These are phyloP conservation scores for Calonectria multiphialidica DNA, from an alignment of 2,329 filamentous ascomycete genomes.

Conservation along the genomic window DNA sequence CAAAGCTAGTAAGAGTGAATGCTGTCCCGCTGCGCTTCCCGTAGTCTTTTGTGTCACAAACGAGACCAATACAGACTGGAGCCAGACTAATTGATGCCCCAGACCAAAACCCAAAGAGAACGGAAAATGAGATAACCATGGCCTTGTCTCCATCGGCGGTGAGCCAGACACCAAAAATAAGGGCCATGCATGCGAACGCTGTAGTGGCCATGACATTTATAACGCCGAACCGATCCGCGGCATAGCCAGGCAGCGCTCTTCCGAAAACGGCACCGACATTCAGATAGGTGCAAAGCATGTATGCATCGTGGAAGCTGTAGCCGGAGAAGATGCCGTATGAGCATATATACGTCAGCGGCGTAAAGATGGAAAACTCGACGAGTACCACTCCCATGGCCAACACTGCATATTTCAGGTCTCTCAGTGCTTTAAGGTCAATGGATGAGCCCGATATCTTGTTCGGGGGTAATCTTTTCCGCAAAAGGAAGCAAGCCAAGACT, in stretches of 20 bases:
- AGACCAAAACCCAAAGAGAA: conserved; percentile 16
- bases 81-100: conserved; percentile 22
- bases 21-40: conserved; percentile 28
- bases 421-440: conserved; percentile 65
- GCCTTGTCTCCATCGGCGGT: neutral
- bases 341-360: conserved; percentile 19
- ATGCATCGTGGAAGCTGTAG: neutral
- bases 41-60: conserved; percentile 27
- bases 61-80: conserved; percentile 25
- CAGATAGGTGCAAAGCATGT: conserved; percentile 15
- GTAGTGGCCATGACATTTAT: conserved; percentile 24
- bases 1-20: conserved; percentile 28
- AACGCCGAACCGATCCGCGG: conserved; percentile 15
- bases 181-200: neutral
- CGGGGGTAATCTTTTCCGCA: conserved; percentile 60
- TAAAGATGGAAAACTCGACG: conserved; percentile 53
- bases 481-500: conserved; percentile 45
- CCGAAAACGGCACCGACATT: conserved; percentile 18
- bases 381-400: conserved; percentile 62
- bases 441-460: conserved; percentile 55
- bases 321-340: neutral
- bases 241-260: conserved; percentile 11
- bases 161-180: conserved; percentile 26
- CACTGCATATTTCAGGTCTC: conserved; percentile 61
- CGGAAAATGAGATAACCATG: neutral